phyloP scores from a whole-genome alignment of 257 asterid species.

The Datura wrightii region DNA sequence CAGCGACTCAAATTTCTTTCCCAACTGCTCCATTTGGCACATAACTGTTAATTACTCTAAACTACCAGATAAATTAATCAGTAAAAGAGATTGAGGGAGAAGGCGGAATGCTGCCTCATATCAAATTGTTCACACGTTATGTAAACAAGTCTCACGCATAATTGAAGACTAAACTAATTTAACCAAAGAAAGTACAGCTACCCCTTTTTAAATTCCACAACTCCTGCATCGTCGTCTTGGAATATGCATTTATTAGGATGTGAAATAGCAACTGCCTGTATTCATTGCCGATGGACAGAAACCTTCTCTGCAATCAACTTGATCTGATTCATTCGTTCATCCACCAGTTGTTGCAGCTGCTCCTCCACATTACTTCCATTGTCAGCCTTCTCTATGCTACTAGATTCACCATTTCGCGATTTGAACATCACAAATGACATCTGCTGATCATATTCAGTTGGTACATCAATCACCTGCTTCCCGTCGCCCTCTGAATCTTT shows the following conservation, averaged over 20 bases:
- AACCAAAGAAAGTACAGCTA: constrained; percentile 18
- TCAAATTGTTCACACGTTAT: not conserved
- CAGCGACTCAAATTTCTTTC: not conserved
- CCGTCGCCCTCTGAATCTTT: constrained; percentile 70
- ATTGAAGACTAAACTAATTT: not conserved
- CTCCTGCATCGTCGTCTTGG: not conserved
- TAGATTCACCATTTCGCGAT: constrained; percentile 49
- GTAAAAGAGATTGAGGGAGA: not conserved
- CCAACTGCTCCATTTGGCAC: not conserved
- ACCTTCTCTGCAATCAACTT: constrained; percentile 67
- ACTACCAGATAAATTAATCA: not conserved
- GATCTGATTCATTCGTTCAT: constrained; percentile 75
- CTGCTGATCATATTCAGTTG: constrained; percentile 68
- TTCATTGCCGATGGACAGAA: constrained; percentile 21
- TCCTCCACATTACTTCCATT: constrained; percentile 60
- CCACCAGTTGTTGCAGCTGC: constrained; percentile 68
- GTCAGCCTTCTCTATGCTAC: constrained; percentile 54
- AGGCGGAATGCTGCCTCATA: not conserved
- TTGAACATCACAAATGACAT: constrained; percentile 86
- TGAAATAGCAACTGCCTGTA: constrained; percentile 14
- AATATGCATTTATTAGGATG: constrained; percentile 9
- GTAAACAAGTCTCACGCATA: not conserved
- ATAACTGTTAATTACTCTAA: not conserved
- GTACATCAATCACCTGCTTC: constrained; percentile 71
- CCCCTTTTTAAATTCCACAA: not conserved